Evolutionary conservation across 2,329 filamentous ascomycete genomes (phyloP), one percentile per base, ranked within the genome.

Genomic region (Hypoxylon sp.): DNA sequence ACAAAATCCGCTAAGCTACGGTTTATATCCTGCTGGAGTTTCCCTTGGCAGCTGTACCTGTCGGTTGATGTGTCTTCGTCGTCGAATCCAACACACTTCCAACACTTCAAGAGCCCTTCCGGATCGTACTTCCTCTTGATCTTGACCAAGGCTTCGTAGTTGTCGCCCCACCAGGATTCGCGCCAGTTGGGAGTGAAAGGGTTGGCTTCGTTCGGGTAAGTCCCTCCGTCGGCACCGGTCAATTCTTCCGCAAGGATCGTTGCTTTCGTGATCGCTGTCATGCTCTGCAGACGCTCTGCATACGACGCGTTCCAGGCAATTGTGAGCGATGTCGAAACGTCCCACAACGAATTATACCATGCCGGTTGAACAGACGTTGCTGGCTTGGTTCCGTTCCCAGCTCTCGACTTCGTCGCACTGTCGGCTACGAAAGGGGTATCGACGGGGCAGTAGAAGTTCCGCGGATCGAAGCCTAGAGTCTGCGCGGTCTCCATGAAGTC

Each of bases 131-230:
- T 65, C 57, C 70, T 71, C 76, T 80, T 78, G 40, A 75, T 65
- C 3, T 69, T 61, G 11, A 74, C 69, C 2, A 80, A 71, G 6
- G 61, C 61, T 1, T 53, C 58, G 48, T 80, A 80, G 33, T 78
- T 74, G 2, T 62, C 57, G 9, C 78, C 78, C 69, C 73, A 80
- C 69, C 79, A 78, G 2, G 75, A 71, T 44, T 73, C 61, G 58
- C 75, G 73, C 73, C 75, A 80, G 46, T 78, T 67, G 12, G 73
- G 70, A 18, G 77, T 77, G 18, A 76, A 73, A 2, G 73, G 65
- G 61, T 80, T 76, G 4, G 73, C 78, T 70, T 82, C 80, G 65
- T 80, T 81, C 46, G 76, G 69, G 67, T 81, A 82, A 11, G 76
- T 73, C 2, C 80, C 80, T 28, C 75, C 76, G 4, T 75, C 74